Evolutionary conservation across 257 asterid genomes (phyloP), one percentile per base, ranked within the genome.

Genomic region (Nicotiana obtusifolia): DNA sequence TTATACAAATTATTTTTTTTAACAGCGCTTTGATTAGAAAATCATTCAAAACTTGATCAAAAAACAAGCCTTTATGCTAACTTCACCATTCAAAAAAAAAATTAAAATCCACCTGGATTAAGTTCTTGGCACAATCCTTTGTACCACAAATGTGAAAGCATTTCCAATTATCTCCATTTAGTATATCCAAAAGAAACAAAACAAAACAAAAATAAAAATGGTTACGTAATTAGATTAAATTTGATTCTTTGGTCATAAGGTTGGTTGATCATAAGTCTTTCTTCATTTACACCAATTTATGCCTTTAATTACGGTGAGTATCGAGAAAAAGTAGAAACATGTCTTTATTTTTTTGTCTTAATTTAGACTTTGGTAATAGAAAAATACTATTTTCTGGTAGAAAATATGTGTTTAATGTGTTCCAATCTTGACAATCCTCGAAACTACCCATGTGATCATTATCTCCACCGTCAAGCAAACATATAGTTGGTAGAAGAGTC

Each of bases 321-420:
- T 75, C 41, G 62, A 49, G 79, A 75, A 49, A 73, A 49, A 24
- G 79, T 75, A 4, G 62, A 75, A 75, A 75, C 24, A 26, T 49
- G 62, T 75, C 80, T 75, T 75, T 47, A 73, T 73, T 24, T 73
- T 73, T 73, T 49, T 9, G 62, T 75, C 80, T 49, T n/a, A n/a
- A n/a, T n/a, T 75, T 15, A 49, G 80, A 75, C 62, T 49, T 49
- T 75, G 26, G 10, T 37, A 14, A 16, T 75, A 49, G 41, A 7
- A 49, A 24, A 75, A 26, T 49, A 2, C 17, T 4, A 75, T 44
- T 7, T 41, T 33, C 31, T 11, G 4, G 20, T 20, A 20, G 35
- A 71, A 69, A 71, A 44, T 4, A 0, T 13, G 22, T 20, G 30
- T 14, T 71, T 71, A 56, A 49, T 75, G 9, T 49, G 0, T 75